Base-by-base conservation (phyloP, 1,139 yeast genomes). In the Scheffersomyces illinoinensis region DNA sequence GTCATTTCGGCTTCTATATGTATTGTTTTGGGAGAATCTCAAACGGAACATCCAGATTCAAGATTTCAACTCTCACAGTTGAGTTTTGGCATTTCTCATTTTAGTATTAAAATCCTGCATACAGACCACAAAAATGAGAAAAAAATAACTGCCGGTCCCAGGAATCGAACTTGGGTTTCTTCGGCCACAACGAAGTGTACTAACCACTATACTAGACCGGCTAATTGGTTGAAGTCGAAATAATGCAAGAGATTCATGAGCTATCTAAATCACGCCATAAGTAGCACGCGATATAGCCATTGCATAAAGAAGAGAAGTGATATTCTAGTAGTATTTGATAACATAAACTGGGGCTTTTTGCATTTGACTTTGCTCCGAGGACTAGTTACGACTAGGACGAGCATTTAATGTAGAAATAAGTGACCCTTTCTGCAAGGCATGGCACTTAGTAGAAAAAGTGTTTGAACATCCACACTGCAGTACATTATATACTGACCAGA, bases 131-230 rank as follows among this genome's bases (percentile, higher is more conserved):
- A 19, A 21, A 43, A 20, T 10, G 18, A 46, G 23, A 23, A 2
- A 56, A 62, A 61, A 56, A 57, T 56, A 39, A 26, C 53, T 80
- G 84, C 84, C 83, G 83, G 77, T 76, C 82, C 84, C 84, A 79
- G 83, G 84, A 80, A 79, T 80, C 84, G 84, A 80, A 80, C 84
- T 73, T 80, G 84, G 84, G 84, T 80, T 73, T 73, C 78, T 70
- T 78, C 84, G 82, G 84, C 84, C 84, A 80, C 84, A 80, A 80
- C 82, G 84, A 78, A 70, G 77, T 76, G 83, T 80, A 79, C 83
- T 80, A 63, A 79, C 84, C 84, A 80, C 84, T 80, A 80, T 80
- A 80, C 84, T 62, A 64, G 67, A 59, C 65, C 67, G 67, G 68
- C 67, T 48, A 14, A 46, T 56, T 20, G n/a, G 51, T 48, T 21